These are phyloP conservation scores for Aurinia saxatilis DNA, from an alignment of 345 rosid species.

Conservation along the genomic window DNA sequence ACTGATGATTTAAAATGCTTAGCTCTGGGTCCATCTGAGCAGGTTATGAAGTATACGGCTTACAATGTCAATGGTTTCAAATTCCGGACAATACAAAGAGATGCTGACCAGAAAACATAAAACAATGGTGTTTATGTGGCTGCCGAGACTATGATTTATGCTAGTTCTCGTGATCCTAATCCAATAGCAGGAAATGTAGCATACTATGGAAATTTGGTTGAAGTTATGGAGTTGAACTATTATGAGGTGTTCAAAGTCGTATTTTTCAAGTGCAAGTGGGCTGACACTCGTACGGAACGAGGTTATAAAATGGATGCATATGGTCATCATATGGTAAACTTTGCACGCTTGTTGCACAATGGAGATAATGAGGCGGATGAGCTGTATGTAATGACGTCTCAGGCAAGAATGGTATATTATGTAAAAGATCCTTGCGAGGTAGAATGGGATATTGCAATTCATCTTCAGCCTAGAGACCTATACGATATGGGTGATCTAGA, in stretches of 20 bases:
- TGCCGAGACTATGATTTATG: slow-evolving; percentile 10
- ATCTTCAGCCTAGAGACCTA: no score
- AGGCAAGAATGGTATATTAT: not conserved
- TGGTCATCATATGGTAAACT: not conserved
- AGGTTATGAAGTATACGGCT: not conserved
- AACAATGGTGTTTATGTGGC: slow-evolving; percentile 5
- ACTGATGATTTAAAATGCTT: slow-evolving; percentile 2
- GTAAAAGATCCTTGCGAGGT: not conserved
- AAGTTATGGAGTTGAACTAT: not conserved
- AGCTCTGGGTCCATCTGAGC: not conserved
- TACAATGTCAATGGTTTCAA: not conserved
- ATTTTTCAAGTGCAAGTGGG: no score
- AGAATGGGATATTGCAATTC: no score
- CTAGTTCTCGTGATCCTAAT: not conserved
- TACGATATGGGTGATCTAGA: no score
- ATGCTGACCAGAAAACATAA: not conserved
- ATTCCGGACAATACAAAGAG: not conserved
- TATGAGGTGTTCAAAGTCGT: slow-evolving; percentile 3
- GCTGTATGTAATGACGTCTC: not conserved
- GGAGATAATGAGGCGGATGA: not conserved
- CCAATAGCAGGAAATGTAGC: not conserved
- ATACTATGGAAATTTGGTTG: not conserved
- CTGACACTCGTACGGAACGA: not conserved
- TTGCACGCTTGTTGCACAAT: not conserved
- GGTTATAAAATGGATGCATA: not conserved